Base-by-base conservation (phyloP, 768 basidiomycete species). In the Suillus luteus region DNA sequence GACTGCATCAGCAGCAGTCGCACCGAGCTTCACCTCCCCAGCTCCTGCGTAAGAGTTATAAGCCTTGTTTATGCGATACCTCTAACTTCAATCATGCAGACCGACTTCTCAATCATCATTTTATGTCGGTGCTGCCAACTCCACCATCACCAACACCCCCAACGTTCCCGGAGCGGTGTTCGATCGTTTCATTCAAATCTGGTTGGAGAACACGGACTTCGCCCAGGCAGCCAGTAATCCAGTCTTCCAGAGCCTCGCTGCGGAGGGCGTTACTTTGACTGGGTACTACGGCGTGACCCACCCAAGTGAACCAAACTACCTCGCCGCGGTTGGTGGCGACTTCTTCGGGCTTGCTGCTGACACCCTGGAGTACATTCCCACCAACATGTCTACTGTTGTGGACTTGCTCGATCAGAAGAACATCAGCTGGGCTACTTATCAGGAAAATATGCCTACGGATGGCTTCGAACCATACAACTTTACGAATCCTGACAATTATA, bases 151-250 rank as follows among this genome's bases (percentile, higher is more conserved):
- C 38, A 80, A 80, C 66, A 24, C 68, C 1, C 70, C 75, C 14
- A 40, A 74, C 51, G 81, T 84, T 4, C 46, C 74, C 1, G 84
- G 84, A 44, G 73, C 75, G 60, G 75, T 73, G 22, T 85, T 83
- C 64, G 77, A 83, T 65, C 76, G 83, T 7, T 79, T 86, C 74
- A 79, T 82, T 64, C 70, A 82, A 67, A 85, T 88, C 62, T 88
- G 84, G 84, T 76, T 89, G 43, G 87, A 88, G 70, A 89, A 88
- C 72, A 87, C 84, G 17, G 81, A 88, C 67, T 89, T 76, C 64
- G 70, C 66, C 10, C 68, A 67, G 61, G 77, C 73, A 62, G 70
- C 49, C 8, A 64, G 68, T 17, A 62, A 65, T 66, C 58, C 74
- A 17, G 71, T 71, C 17, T 78, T 82, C 52, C 65, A 66, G 46